A percentile compares a stretch with the other conserved stretches of the same genome.
Conservation (phyloP, 202 grass and related monocot species). For the Panicum hallii region DNA sequence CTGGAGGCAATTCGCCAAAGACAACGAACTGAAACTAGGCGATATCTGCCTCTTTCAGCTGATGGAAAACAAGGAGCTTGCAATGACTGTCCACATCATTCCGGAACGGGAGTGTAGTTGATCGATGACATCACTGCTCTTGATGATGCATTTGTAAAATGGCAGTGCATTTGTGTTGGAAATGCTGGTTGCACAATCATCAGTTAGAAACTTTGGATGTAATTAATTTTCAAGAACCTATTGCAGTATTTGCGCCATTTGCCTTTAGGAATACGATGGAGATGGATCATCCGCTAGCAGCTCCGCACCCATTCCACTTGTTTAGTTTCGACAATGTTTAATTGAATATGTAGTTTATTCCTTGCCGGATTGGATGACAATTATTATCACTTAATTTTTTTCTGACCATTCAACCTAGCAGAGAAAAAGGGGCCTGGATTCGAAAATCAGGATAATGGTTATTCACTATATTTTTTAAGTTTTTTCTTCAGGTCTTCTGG, state of each 20-base stretch:
- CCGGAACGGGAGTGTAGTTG: neutral
- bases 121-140: neutral
- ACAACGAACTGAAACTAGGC: constrained; percentile 46
- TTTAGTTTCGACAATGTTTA: neutral
- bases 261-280: neutral
- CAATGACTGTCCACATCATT: constrained; percentile 51
- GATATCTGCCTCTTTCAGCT: constrained; percentile 62
- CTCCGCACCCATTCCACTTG: neutral
- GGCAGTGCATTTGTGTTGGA: neutral
- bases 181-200: neutral
- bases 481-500: neutral
- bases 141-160: neutral
- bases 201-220: neutral
- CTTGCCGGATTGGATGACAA: neutral
- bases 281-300: neutral
- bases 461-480: too few species aligned
- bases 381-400: neutral
- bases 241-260: neutral
- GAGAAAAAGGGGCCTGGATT: neutral
- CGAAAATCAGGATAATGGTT: neutral
- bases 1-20: constrained; percentile 42
- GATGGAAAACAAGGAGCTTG: constrained; percentile 26
- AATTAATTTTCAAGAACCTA: neutral
- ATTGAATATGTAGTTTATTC: constrained; percentile 2
- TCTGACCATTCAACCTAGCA: neutral